Conservation (phyloP, 2,329 filamentous ascomycete species). For the Epichloe gansuensis region DNA sequence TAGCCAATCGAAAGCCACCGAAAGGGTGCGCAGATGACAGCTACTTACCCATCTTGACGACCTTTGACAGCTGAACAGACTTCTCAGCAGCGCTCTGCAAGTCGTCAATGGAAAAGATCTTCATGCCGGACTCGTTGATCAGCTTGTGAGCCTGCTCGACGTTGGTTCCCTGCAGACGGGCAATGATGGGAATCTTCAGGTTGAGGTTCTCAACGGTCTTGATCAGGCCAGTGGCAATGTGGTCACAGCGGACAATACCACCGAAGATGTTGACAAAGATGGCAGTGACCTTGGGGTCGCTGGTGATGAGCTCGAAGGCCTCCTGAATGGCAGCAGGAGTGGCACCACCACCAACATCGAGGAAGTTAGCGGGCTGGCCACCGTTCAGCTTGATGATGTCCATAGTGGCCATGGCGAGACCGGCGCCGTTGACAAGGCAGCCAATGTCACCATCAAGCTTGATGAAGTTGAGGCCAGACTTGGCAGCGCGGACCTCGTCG, state of each 20-base stretch:
- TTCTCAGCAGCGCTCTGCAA: constrained; percentile 95
- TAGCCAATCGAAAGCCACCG: constrained; percentile 7
- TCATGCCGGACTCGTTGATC: constrained; percentile 95
- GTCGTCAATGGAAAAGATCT: constrained; percentile 99
- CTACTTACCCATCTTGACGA: constrained; percentile 87
- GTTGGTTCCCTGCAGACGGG: constrained; percentile 95
- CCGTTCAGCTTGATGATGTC: constrained; percentile 99
- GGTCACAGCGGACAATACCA: constrained; percentile 95
- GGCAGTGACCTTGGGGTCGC: constrained; percentile 92
- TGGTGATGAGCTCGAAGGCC: constrained; percentile 97
- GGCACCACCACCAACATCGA: constrained; percentile 95
- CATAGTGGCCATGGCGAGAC: constrained; percentile 99
- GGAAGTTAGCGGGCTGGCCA: constrained; percentile 91
- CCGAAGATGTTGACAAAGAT: constrained; percentile 99
- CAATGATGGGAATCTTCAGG: constrained; percentile 92
- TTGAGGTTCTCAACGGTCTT: constrained; percentile 90
- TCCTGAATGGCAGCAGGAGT: constrained; percentile 94
- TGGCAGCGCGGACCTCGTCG: constrained; percentile 92
- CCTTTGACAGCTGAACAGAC: constrained; percentile 96
- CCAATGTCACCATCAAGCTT: constrained; percentile 99
- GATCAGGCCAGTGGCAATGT: constrained; percentile 92
- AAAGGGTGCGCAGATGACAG: background rate
- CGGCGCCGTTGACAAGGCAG: constrained; percentile 97
- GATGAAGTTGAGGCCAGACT: constrained; percentile 98
- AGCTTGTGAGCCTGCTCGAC: constrained; percentile 85